Base-by-base conservation (phyloP, 106 monocot species). In the Chionographis japonica region DNA sequence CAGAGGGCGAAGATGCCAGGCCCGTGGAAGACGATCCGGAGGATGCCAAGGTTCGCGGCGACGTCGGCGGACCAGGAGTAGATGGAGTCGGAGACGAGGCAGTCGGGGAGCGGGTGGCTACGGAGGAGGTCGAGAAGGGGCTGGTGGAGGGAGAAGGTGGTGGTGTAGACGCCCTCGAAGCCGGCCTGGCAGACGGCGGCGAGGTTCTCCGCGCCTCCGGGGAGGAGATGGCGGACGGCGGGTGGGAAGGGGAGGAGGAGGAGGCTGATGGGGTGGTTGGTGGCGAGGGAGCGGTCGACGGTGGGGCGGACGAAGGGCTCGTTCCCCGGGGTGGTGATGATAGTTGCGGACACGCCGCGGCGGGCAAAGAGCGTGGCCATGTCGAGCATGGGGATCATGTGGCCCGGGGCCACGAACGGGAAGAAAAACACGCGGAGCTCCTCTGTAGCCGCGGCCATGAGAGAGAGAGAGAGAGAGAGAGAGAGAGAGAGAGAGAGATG, bases 321-420 rank as follows among this genome's bases (percentile, higher is more conserved):
- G 68, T 73, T 79, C 55, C 43, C 74, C 0, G 58, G 61, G 37
- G 79, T 74, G 56, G 74, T 69, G 74, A 74, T 27, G 16, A 79
- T 8, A 51, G 68, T 64, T 54, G 17, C 15, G 57, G 18, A 12
- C 52, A 65, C 68, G 8, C 57, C 62, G 19, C 58, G 79, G 35
- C 6, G 20, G 63, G 74, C 62, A n/a, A 79, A 40, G 40, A 68
- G 68, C 6, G 54, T 62, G 57, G 74, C 79, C 39, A 79, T 74
- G 58, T 68, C 68, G 54, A 74, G n/a, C 51, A 79, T 62, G 61
- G 79, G 79, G 27, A 73, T 69, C 63, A 79, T 79, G 74, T 79
- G 79, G 53, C 79, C 73, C 3, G 76, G 69, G 68, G 60, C 53
- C 61, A 69, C 27, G 35, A 76, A 4, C 2, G 68, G 68, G 63